Percentiles rank a stretch among this genome's conserved stretches.
These are phyloP conservation scores for Flaveria sonorensis DNA, from an alignment of 129 eudicot species.

Conservation along the genomic window DNA sequence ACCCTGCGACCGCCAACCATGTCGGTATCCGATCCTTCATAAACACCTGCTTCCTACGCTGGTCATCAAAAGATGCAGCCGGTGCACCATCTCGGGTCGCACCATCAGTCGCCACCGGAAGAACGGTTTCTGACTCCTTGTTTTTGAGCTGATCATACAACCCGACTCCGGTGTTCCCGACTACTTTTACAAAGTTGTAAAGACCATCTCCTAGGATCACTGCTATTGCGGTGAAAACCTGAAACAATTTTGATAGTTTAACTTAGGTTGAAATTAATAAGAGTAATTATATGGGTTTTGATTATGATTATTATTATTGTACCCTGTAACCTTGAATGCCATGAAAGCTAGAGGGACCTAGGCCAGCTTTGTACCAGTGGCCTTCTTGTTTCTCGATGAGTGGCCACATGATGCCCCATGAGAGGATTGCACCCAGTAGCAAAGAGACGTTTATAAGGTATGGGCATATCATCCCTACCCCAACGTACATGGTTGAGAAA, in stretches of 20 bases:
- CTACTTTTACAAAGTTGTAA: conserved; percentile 44
- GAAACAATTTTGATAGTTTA: background rate
- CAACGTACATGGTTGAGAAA: conserved; percentile 64
- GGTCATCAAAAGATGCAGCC: conserved; percentile 39
- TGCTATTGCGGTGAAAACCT: conserved; percentile 74
- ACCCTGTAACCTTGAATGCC: conserved; percentile 76
- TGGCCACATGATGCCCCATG: conserved; percentile 79
- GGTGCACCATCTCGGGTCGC: conserved; percentile 26
- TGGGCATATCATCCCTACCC: conserved; percentile 75
- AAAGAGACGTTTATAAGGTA: conserved; percentile 56
- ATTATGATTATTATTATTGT: background rate
- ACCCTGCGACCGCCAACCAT: conserved; percentile 49
- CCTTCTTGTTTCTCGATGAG: conserved; percentile 52
- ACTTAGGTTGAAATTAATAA: background rate
- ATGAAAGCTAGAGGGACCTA: conserved; percentile 44
- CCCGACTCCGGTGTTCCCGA: conserved; percentile 15
- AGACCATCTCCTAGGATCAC: conserved; percentile 78
- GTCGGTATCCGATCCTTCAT: conserved; percentile 63
- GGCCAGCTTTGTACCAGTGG: conserved; percentile 44
- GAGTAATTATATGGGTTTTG: background rate
- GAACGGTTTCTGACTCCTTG: conserved; percentile 25
- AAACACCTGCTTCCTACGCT: conserved; percentile 45
- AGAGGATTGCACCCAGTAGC: conserved; percentile 58
- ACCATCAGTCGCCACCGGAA: conserved; percentile 31
- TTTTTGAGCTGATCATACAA: conserved; percentile 21